These are phyloP conservation scores for Colletotrichum euphorbiae DNA, from an alignment of 2,329 filamentous ascomycete species.

Conservation along the genomic window DNA sequence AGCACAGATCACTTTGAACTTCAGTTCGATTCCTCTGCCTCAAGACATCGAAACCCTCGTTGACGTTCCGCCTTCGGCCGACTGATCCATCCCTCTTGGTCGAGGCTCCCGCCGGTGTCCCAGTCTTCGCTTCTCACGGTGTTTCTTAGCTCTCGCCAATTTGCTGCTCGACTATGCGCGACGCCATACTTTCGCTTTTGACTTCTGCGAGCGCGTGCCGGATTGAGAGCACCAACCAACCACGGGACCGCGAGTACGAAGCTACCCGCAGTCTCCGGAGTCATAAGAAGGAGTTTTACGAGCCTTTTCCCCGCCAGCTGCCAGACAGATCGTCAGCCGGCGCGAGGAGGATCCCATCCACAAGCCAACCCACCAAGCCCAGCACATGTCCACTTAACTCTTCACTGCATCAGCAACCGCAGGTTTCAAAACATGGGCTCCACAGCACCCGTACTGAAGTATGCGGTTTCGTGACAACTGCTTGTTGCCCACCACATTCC, in stretches of 20 bases:
- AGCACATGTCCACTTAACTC: conserved; percentile 26
- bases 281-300: conserved; percentile 16
- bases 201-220: conserved; percentile 35
- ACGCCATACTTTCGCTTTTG: conserved; percentile 38
- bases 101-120: conserved; percentile 19
- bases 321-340: conserved; percentile 22
- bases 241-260: conserved; percentile 31
- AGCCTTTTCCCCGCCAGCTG: conserved; percentile 21
- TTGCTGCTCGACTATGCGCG: conserved; percentile 35
- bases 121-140: conserved; percentile 24
- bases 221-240: conserved; percentile 29
- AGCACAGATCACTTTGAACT: background rate
- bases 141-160: conserved; percentile 22
- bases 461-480: conserved; percentile 49
- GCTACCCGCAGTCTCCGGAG: conserved; percentile 33
- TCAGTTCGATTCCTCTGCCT: conserved; percentile 19
- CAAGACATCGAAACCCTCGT: conserved; percentile 33
- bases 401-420: conserved; percentile 37
- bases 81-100: conserved; percentile 15
- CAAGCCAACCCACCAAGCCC: conserved; percentile 6
- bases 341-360: conserved; percentile 29
- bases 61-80: conserved; percentile 17
- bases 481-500: conserved; percentile 46
- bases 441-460: conserved; percentile 34
- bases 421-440: conserved; percentile 38